Conservation (phyloP, 495 filamentous ascomycete genomes). For the Aspergillus campestris region DNA sequence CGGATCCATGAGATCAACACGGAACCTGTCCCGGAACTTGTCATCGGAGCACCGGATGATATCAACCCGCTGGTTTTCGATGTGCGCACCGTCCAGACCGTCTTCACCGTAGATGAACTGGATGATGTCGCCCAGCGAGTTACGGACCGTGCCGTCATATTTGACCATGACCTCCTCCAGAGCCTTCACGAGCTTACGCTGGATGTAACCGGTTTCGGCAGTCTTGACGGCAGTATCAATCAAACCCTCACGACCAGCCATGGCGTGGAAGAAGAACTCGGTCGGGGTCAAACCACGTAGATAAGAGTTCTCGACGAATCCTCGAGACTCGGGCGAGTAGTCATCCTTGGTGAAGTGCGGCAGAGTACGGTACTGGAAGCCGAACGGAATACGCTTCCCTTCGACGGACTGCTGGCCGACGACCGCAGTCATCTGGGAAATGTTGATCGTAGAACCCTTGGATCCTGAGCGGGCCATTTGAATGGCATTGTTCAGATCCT, state of each 20-base stretch:
- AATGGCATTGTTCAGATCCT: conserved; percentile 90
- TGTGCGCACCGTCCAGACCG: conserved; percentile 80
- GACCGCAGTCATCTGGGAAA: conserved; percentile 96
- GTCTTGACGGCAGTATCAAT: conserved; percentile 99
- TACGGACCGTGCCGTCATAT: conserved; percentile 95
- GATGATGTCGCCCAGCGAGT: conserved; percentile 92
- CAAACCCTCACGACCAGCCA: conserved; percentile 99
- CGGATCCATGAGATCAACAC: conserved; percentile 91
- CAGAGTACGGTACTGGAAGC: conserved; percentile 95
- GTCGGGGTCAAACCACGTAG: conserved; percentile 89
- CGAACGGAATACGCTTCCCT: conserved; percentile 97
- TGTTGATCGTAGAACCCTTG: conserved; percentile 97
- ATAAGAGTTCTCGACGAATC: conserved; percentile 99
- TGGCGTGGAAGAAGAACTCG: conserved; percentile 99
- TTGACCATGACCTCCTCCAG: conserved; percentile 96
- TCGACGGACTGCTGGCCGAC: conserved; percentile 98
- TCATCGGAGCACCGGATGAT: conserved; percentile 66
- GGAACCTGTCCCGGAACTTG: conserved; percentile 69
- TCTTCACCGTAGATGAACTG: conserved; percentile 98
- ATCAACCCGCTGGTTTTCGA: conserved; percentile 87
- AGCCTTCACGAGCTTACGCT: conserved; percentile 95
- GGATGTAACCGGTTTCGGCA: conserved; percentile 97
- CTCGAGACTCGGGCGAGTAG: conserved; percentile 91
- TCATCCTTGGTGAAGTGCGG: conserved; percentile 99
- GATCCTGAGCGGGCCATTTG: conserved; percentile 94